A percentile compares a stretch with the other conserved stretches of the same genome.
Evolutionary conservation across 495 filamentous ascomycete species (phyloP).

Genomic region (Trichocladium uniseriatum): DNA sequence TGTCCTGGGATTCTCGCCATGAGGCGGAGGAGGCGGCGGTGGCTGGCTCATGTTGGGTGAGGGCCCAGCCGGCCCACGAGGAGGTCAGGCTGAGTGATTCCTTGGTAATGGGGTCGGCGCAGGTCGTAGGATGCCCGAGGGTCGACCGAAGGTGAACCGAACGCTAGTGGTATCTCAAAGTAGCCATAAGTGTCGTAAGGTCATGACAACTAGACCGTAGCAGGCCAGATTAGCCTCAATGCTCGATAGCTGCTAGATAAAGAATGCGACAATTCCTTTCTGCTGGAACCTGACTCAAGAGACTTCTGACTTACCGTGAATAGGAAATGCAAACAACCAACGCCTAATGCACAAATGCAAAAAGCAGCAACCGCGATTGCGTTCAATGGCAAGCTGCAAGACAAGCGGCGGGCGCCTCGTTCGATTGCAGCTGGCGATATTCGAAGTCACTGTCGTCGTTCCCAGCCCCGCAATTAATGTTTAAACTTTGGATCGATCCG

Average conservation of each 20-base stretch:
- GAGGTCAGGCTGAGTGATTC: not conserved
- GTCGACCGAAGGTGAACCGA: slow-evolving; percentile 14
- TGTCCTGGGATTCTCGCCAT: slow-evolving; percentile 55
- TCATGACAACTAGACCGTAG: slow-evolving; percentile 7
- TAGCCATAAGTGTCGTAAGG: slow-evolving; percentile 29
- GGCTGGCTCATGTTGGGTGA: slow-evolving; percentile 34
- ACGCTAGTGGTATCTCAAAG: slow-evolving; percentile 30
- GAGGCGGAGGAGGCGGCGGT: slow-evolving; percentile 55
- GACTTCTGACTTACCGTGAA: slow-evolving; percentile 14
- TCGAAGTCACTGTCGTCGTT: not conserved
- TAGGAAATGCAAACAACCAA: slow-evolving; percentile 11
- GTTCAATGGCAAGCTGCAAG: slow-evolving; percentile 4
- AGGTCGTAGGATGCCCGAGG: not conserved
- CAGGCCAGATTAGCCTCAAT: not conserved
- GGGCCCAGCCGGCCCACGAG: slow-evolving; percentile 15
- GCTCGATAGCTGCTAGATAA: not conserved
- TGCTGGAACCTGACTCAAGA: not conserved
- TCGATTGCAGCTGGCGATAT: not conserved
- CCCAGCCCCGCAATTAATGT: slow-evolving; percentile 10
- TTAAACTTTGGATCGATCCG: not conserved
- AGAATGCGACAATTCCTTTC: not conserved
- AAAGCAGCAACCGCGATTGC: slow-evolving; percentile 1
- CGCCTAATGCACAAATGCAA: slow-evolving; percentile 16
- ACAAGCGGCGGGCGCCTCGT: not conserved
- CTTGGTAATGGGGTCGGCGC: not conserved